Base-by-base conservation (phyloP, 768 basidiomycete genomes). In the Megacollybia marginata region DNA sequence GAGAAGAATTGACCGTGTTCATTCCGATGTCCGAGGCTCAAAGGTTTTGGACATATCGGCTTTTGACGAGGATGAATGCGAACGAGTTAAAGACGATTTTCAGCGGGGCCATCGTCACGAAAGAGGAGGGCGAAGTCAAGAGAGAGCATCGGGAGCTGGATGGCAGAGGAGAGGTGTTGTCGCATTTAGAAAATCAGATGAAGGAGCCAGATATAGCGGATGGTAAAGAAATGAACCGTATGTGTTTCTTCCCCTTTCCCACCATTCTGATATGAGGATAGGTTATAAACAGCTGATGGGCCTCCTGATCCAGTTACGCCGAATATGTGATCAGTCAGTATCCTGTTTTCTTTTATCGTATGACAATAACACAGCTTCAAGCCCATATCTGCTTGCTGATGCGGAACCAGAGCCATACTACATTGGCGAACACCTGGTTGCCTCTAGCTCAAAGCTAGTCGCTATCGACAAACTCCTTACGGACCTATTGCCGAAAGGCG, bases 271-370 rank as follows among this genome's bases (percentile, higher is more conserved):
- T 44, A 23, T 16, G 47, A 19, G 34, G 13, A n/a, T 51, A 80
- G 78, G 69, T 48, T 82, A 76, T 72, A 71, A 65, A 49, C 73
- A 72, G 52, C 66, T 82, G 42, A 80, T 80, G 75, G 84, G 83
- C 61, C 68, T 87, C n/a, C 60, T 88, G 43, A 75, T 87, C 70
- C 84, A 87, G 62, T 67, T 88, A 10, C 73, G 84, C 42, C 76
- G 78, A 68, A 75, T 84, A 44, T 87, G 85, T 62, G 82, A 84
- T 57, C 85, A 87, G 76, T 80, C 54, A 32, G 78, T 59, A 3
- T 46, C 9, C 16, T 35, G 15, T 47, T 28, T 20, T 46, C 13
- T 15, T 6, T 33, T 48, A 16, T 4, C 36, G 16, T 23, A 20
- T 13, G 9, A 9, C 33, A 16, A 9, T 12, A 23, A 31, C 48